Evolutionary conservation across 1,284 basidiomycete species (phyloP), one percentile per base, ranked within the genome.

Genomic region (Irpex lacteus): DNA sequence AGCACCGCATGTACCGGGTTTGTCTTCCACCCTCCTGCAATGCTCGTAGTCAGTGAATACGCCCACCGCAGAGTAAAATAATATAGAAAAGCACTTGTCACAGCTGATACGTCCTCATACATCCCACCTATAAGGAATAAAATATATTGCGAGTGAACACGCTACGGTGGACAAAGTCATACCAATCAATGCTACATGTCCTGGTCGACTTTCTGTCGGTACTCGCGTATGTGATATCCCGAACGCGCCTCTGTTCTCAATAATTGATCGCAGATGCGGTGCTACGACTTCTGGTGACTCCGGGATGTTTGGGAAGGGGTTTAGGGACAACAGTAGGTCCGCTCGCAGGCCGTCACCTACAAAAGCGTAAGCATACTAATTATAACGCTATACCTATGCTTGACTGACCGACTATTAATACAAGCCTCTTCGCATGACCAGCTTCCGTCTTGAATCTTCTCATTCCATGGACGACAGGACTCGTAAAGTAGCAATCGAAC

Each of bases 51-150:
- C 47, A 68, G 65, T 59, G 61, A 58, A 19, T 11, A 26, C 9
- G 19, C 19, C 50, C 13, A 56, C 9, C 26, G 26, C 26, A 26
- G 26, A 26, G 26, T 26, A 26, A 26, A 26, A 26, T 18, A 56
- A 56, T 13, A 56, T 19, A 54, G 59, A 60, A 34, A 59, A 79
- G 68, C 76, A 88, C 87, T 86, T 90, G 90, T 95, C 36, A 96
- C 94, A 11, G 94, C 94, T 4, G 91, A 94, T 4, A 95, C 93
- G 70, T 96, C 94, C 75, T 96, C 95, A 73, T 96, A 96, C 92
- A 96, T 95, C 6, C 94, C 94, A 44, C 84, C 88, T 90, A 57
- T 40, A 8, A 26, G 40, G 13, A 26, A 65, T 26, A 52, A 61
- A 62, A 56, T 56, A 56, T 56, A 56, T 56, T 56, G 54, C 26